A percentile compares a stretch with the other conserved stretches of the same genome.
Evolutionary conservation across 1,284 basidiomycete genomes (phyloP).

Genomic region (Heterobasidion irregulare): DNA sequence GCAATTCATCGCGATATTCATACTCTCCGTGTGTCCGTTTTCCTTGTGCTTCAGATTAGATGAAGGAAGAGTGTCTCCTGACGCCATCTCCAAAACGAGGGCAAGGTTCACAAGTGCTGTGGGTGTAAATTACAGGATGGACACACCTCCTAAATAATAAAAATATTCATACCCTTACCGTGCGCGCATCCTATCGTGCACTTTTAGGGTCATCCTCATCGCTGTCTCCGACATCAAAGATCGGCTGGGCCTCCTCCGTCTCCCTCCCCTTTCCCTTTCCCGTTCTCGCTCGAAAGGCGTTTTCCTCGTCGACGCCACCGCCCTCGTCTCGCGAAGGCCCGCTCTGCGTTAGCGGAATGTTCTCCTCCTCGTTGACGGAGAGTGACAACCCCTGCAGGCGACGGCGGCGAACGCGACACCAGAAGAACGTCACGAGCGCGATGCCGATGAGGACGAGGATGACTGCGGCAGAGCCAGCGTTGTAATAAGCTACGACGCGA

Average conservation of each 20-base stretch:
- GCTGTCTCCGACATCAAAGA: conserved; percentile 42
- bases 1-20: neutral
- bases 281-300: conserved; percentile 23
- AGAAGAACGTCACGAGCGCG: conserved; percentile 67
- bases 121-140: neutral
- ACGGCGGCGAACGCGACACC: conserved; percentile 56
- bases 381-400: conserved; percentile 30
- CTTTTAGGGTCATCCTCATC: conserved; percentile 29
- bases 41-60: no score
- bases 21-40: no score
- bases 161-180: conserved; percentile 4
- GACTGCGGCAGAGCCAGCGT: conserved; percentile 81
- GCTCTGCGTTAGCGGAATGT: conserved; percentile 41
- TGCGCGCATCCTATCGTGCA: neutral
- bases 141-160: neutral
- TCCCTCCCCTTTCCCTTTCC: conserved; percentile 32
- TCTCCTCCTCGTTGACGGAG: conserved; percentile 34
- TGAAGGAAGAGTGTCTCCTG: no score
- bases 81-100: no score
- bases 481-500: conserved; percentile 68
- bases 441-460: conserved; percentile 71
- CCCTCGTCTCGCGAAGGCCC: conserved; percentile 17
- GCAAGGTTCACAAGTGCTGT: no score
- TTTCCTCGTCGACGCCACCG: conserved; percentile 24
- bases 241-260: conserved; percentile 17